These are phyloP conservation scores for Liriodendron chinense DNA, from an alignment of 164 flowering plant genomes.

Conservation along the genomic window DNA sequence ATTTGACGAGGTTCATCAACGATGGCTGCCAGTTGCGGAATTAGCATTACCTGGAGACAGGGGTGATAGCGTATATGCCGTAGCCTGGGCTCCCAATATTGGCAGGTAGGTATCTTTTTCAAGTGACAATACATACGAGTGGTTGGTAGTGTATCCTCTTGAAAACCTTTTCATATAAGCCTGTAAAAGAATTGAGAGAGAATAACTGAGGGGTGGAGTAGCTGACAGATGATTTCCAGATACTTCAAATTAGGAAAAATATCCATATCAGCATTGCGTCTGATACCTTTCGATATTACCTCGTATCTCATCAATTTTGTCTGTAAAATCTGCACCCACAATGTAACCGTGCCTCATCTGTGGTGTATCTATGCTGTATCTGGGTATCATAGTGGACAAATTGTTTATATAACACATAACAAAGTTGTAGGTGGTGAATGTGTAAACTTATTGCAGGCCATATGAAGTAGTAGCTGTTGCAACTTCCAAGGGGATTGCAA, in stretches of 20 bases:
- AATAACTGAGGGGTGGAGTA: background rate
- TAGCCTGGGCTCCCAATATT: slow-evolving; percentile 96
- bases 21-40: slow-evolving; percentile 98
- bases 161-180: background rate
- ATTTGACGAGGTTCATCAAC: slow-evolving; percentile 88
- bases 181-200: background rate
- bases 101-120: slow-evolving; percentile 56
- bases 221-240: background rate
- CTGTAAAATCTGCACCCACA: no score
- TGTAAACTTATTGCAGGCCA: slow-evolving; percentile 45
- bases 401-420: background rate
- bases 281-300: no score
- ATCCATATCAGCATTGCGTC: background rate
- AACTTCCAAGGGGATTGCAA: slow-evolving; percentile 71
- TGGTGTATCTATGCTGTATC: background rate
- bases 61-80: slow-evolving; percentile 68
- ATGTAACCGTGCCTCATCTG: background rate
- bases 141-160: background rate
- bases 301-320: no score
- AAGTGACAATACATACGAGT: background rate
- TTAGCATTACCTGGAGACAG: slow-evolving; percentile 67
- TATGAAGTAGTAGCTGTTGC: slow-evolving; percentile 90
- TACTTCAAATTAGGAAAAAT: background rate
- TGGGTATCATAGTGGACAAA: background rate
- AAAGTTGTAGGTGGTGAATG: background rate